Evolutionary conservation across 495 filamentous ascomycete species (phyloP).

Genomic region (Amphirosellinia nigrospora): DNA sequence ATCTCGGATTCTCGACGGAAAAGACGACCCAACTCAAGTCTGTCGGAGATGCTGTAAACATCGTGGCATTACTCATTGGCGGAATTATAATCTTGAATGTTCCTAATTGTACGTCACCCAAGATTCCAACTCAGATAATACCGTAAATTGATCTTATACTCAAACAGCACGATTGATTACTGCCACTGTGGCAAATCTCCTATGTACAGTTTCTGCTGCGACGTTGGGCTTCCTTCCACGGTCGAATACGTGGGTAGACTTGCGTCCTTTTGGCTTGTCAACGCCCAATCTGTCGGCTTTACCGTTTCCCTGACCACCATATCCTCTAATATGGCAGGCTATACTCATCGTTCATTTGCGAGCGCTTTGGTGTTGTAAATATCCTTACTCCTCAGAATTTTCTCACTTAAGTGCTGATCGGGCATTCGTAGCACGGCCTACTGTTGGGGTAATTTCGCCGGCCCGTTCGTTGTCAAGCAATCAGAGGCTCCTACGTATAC

Average conservation of each 20-base stretch:
- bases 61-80: conserved; percentile 29
- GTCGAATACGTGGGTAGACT: conserved; percentile 25
- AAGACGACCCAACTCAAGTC: conserved; percentile 34
- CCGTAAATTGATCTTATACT: not conserved
- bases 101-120: conserved; percentile 15
- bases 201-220: conserved; percentile 29
- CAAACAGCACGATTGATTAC: conserved; percentile 27
- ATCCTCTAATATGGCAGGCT: conserved; percentile 25
- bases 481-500: conserved; percentile 18
- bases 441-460: conserved; percentile 26
- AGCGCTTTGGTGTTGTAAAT: conserved; percentile 24
- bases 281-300: conserved; percentile 24
- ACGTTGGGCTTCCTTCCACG: conserved; percentile 20
- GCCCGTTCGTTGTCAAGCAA: conserved; percentile 22
- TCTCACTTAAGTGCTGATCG: not conserved
- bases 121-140: not conserved
- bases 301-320: conserved; percentile 21
- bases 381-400: not conserved
- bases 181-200: conserved; percentile 30
- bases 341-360: conserved; percentile 25
- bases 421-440: conserved; percentile 11
- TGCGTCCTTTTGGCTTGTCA: conserved; percentile 21
- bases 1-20: conserved; percentile 31
- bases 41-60: conserved; percentile 34
- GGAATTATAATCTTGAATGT: conserved; percentile 30